Conservation (phyloP, 1,284 basidiomycete species). For the Ganoderma sinense region DNA sequence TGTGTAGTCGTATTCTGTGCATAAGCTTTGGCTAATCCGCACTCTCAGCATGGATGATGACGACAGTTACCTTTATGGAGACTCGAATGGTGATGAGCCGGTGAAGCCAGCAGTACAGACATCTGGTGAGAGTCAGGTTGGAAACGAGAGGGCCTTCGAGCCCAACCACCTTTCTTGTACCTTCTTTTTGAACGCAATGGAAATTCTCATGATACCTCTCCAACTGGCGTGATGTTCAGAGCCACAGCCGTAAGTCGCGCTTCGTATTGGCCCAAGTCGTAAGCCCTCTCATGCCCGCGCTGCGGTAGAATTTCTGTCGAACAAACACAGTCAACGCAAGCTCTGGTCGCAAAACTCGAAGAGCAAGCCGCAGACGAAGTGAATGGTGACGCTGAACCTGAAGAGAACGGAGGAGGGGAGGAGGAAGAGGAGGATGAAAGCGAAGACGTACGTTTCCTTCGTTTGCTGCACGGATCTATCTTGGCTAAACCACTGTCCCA, state of each 20-base stretch:
- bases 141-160: slow-evolving; percentile 11
- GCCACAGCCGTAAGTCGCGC: slow-evolving; percentile 59
- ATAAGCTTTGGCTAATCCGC: background rate
- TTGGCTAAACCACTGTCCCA: slow-evolving; percentile 11
- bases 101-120: slow-evolving; percentile 43
- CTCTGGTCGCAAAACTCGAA: slow-evolving; percentile 55
- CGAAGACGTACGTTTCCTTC: slow-evolving; percentile 50
- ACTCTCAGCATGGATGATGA: slow-evolving; percentile 62
- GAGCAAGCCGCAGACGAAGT: slow-evolving; percentile 43
- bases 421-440: slow-evolving; percentile 51
- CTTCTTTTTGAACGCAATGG: slow-evolving; percentile 26
- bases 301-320: slow-evolving; percentile 54
- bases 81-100: slow-evolving; percentile 47
- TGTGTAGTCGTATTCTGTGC: background rate
- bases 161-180: slow-evolving; percentile 28
- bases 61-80: slow-evolving; percentile 79
- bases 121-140: slow-evolving; percentile 50
- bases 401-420: slow-evolving; percentile 45
- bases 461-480: background rate
- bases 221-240: slow-evolving; percentile 50
- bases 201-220: slow-evolving; percentile 26
- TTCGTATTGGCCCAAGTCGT: slow-evolving; percentile 16
- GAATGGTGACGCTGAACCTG: slow-evolving; percentile 40
- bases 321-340: slow-evolving; percentile 50
- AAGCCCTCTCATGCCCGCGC: slow-evolving; percentile 23